Conservation (phyloP, 1,139 yeast genomes). For the Suhomyces yuchorum region DNA sequence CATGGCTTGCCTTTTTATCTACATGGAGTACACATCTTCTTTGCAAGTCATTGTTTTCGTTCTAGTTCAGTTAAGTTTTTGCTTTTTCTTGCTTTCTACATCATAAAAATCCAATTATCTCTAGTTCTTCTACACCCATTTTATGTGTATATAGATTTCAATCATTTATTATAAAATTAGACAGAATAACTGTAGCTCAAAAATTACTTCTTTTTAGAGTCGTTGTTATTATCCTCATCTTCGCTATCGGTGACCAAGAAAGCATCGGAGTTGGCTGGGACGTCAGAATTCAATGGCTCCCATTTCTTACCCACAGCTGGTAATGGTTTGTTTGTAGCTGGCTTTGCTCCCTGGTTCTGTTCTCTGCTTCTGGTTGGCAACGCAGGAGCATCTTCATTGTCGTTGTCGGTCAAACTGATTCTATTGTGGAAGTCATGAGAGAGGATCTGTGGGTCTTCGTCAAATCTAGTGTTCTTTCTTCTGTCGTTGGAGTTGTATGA, state of each 20-base stretch:
- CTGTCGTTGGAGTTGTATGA: slow-evolving; percentile 32
- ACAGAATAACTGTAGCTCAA: background rate
- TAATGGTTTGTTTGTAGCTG: slow-evolving; percentile 4
- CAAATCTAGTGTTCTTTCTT: slow-evolving; percentile 42
- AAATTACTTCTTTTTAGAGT: slow-evolving; percentile 8
- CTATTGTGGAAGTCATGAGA: slow-evolving; percentile 58
- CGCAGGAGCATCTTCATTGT: slow-evolving; percentile 43
- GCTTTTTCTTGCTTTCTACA: slow-evolving; percentile 8
- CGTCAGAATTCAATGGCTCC: slow-evolving; percentile 62
- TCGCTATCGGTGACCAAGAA: slow-evolving; percentile 80
- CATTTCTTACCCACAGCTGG: slow-evolving; percentile 42
- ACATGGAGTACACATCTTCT: background rate
- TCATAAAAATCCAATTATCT: slow-evolving; percentile 5
- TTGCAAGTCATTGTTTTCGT: slow-evolving; percentile 7
- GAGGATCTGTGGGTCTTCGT: slow-evolving; percentile 57
- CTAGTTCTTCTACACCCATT: slow-evolving; percentile 13
- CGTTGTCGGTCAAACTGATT: slow-evolving; percentile 52
- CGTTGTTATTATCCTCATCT: slow-evolving; percentile 52
- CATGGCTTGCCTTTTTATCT: background rate
- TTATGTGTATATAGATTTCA: slow-evolving; percentile 14
- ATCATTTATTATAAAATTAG: slow-evolving; percentile 5
- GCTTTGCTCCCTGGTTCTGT: slow-evolving; percentile 1
- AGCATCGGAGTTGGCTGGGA: slow-evolving; percentile 67
- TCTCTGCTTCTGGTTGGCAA: slow-evolving; percentile 31
- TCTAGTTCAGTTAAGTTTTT: slow-evolving; percentile 6